Percentiles rank a stretch among this genome's conserved stretches.
Evolutionary conservation across 1,284 basidiomycete species (phyloP).

Genomic region (Leccinum glutinopallens): DNA sequence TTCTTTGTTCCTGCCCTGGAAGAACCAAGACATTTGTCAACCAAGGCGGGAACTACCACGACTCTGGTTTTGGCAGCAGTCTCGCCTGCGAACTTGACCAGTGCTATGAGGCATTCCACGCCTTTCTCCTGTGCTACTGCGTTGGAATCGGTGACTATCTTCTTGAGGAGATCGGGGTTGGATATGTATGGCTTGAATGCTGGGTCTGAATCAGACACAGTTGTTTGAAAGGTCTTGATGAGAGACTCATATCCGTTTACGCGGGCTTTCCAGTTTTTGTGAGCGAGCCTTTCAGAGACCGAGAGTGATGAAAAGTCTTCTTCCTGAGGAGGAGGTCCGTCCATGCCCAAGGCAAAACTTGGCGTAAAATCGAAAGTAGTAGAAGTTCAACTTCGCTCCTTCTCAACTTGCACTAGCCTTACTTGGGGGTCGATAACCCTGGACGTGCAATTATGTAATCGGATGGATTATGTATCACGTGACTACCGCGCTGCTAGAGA

Average conservation of each 20-base stretch:
- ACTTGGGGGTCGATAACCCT: conserved; percentile 16
- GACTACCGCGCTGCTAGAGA: conserved; percentile 50
- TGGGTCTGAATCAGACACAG: conserved; percentile 91
- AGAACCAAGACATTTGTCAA: conserved; percentile 96
- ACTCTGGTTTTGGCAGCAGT: conserved; percentile 81
- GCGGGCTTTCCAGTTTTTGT: conserved; percentile 99
- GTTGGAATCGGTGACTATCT: conserved; percentile 89
- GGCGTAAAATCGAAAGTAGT: conserved; percentile 5
- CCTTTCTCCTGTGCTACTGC: conserved; percentile 99
- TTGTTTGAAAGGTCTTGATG: conserved; percentile 83
- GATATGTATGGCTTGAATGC: conserved; percentile 89
- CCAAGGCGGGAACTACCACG: conserved; percentile 83
- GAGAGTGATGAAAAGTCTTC: conserved; percentile 90
- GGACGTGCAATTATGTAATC: conserved; percentile 29
- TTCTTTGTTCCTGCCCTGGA: conserved; percentile 90
- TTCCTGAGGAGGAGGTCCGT: conserved; percentile 87
- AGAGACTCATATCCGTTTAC: conserved; percentile 92
- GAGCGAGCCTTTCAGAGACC: conserved; percentile 80
- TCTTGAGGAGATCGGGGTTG: conserved; percentile 80
- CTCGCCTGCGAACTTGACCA: conserved; percentile 93
- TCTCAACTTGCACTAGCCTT: conserved; percentile 3
- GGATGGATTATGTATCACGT: conserved; percentile 24
- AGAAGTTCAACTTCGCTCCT: conserved; percentile 18
- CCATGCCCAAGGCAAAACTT: conserved; percentile 55
- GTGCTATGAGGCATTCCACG: conserved; percentile 80